Evolutionary conservation across 768 basidiomycete genomes (phyloP).

Genomic region (Imleria badia): DNA sequence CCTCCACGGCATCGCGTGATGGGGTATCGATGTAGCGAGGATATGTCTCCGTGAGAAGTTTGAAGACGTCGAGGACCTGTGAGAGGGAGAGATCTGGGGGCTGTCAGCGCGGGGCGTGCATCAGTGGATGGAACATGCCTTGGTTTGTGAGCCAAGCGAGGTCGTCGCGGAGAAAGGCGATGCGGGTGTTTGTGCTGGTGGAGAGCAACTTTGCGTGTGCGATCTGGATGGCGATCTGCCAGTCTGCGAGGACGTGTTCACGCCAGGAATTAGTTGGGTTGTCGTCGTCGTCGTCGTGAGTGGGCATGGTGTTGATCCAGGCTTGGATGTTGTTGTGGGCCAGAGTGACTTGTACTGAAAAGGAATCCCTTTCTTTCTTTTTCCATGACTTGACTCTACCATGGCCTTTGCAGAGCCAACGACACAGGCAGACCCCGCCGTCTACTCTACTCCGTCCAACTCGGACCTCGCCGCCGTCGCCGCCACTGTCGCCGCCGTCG

Average conservation of each 20-base stretch:
- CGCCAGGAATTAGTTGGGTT: constrained; percentile 43
- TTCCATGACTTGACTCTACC: no score
- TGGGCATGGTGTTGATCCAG: neutral
- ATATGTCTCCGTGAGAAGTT: constrained; percentile 71
- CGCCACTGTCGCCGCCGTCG: constrained; percentile 26
- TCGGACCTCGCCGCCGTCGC: constrained; percentile 24
- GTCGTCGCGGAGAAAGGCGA: constrained; percentile 63
- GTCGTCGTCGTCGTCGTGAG: constrained; percentile 17
- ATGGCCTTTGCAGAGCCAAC: no score
- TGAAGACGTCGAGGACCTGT: constrained; percentile 69
- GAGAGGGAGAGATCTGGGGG: constrained; percentile 55
- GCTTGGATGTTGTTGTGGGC: neutral
- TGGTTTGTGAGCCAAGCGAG: constrained; percentile 55
- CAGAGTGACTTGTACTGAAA: neutral
- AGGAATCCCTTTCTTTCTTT: no score
- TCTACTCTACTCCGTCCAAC: constrained; percentile 11
- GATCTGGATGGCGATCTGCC: constrained; percentile 53
- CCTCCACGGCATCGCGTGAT: constrained; percentile 72
- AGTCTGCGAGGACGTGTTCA: constrained; percentile 52
- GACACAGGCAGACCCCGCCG: no score
- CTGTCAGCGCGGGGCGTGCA: constrained; percentile 1
- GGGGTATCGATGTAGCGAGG: constrained; percentile 72
- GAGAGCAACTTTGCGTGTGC: constrained; percentile 52
- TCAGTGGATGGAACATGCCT: constrained; percentile 42
- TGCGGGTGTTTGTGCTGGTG: constrained; percentile 52